These are phyloP conservation scores for Tilletia indica DNA, from an alignment of 1,284 basidiomycete species.

Conservation along the genomic window DNA sequence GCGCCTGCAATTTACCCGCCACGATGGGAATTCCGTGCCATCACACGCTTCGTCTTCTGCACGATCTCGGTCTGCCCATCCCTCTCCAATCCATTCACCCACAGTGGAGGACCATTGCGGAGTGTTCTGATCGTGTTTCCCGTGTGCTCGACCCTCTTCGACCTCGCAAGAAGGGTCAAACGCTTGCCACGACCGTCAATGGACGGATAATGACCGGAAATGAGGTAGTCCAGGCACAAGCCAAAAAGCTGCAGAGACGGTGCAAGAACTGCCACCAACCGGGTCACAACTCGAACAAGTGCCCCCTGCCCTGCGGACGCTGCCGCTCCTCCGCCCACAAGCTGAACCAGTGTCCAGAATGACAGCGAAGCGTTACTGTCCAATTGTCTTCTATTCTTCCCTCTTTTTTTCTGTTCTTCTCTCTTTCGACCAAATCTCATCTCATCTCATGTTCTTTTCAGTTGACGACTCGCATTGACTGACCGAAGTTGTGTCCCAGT, in stretches of 20 bases:
- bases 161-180: not conserved
- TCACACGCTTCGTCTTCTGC: not conserved
- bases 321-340: not conserved
- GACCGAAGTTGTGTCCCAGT: no score
- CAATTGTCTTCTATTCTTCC: no score
- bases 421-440: no score
- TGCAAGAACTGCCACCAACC: not conserved
- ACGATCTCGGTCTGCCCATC: not conserved
- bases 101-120: not conserved
- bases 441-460: no score
- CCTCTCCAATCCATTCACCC: slow-evolving; percentile 2
- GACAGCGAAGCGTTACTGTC: no score
- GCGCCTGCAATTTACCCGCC: not conserved
- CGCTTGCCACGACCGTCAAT: not conserved
- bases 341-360: not conserved
- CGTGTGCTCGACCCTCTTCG: slow-evolving; percentile 3
- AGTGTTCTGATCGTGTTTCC: not conserved
- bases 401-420: no score
- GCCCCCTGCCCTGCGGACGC: not conserved
- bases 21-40: slow-evolving; percentile 6
- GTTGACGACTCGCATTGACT: no score
- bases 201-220: slow-evolving; percentile 4
- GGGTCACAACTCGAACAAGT: slow-evolving; percentile 6
- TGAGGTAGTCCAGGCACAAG: not conserved
- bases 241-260: not conserved